Evolutionary conservation across 345 rosid species (phyloP), one percentile per base, ranked within the genome.

Genomic region (Angophora floribunda): DNA sequence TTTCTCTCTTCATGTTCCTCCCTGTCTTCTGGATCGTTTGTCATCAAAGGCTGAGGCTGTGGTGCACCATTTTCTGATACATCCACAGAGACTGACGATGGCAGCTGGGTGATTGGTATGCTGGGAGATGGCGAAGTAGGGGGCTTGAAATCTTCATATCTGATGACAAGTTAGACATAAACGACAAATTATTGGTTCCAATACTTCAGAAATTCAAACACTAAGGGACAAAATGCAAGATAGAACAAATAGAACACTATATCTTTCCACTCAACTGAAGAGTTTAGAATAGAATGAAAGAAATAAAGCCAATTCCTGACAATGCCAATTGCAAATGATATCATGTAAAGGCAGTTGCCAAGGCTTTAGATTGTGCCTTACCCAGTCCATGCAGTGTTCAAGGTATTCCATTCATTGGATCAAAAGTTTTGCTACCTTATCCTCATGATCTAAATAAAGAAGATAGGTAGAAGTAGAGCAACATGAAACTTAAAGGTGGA

Each of bases 41-140:
- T 59, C 55, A 89, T 52, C 30, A 47, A 22, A 49, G 90, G 82
- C 84, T 75, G 84, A 90, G 94, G 82, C 75, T 88, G 88, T 88
- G 92, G 89, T 22, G 88, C 80, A 15, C 85, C 91, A 67, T 92
- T 93, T 86, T 65, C 93, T 47, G 90, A 55, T 87, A 91, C 44
- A 4, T 52, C 75, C 52, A 85, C 28, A 32, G 89, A 88, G 85
- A 86, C 41, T 13, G 85, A 47, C 9, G 87, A 53, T 51, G 67
- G 15, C 41, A 70, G 36, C 67, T 87, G 85, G 13, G 63, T n/a
- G 61, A 50, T 36, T 44, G 89, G 85, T 59, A 57, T 36, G 19
- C 87, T 51, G 24, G 89, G 89, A 11, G 85, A 88, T 51, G 87
- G 89, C 1, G 89, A 88, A 88, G 87, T 50, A 41, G 89, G 87